Evolutionary conservation across 164 flowering plant genomes (phyloP).

Genomic region (Umbilicus rupestris): DNA sequence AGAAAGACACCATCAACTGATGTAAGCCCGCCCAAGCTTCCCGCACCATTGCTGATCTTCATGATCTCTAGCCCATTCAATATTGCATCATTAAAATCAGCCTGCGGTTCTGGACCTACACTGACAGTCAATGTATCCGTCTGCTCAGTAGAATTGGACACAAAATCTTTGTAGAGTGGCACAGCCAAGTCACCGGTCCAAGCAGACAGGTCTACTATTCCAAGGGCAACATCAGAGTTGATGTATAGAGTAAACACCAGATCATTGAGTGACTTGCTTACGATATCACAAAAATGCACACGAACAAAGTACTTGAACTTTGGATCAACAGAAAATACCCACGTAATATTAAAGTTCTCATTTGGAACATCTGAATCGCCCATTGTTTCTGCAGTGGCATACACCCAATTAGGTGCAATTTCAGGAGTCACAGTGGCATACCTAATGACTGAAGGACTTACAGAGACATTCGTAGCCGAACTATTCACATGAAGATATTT

Average conservation of each 20-base stretch:
- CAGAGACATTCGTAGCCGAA: constrained; percentile 48
- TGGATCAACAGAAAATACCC: constrained; percentile 74
- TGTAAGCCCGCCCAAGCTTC: constrained; percentile 54
- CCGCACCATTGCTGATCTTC: constrained; percentile 70
- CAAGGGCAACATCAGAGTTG: constrained; percentile 41
- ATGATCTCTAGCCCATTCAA: constrained; percentile 85
- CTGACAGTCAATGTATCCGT: constrained; percentile 48
- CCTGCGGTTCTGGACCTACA: constrained; percentile 62
- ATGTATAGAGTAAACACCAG: constrained; percentile 67
- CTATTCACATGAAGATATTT: constrained; percentile 66
- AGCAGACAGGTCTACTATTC: constrained; percentile 54
- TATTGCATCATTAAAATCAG: constrained; percentile 43
- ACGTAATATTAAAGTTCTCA: constrained; percentile 71
- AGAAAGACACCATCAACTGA: constrained; percentile 46
- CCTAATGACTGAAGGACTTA: constrained; percentile 29
- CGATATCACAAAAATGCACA: constrained; percentile 79
- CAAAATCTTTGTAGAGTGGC: constrained; percentile 65
- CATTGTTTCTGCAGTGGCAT: constrained; percentile 75
- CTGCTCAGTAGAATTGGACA: constrained; percentile 40
- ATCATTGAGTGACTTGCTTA: constrained; percentile 42
- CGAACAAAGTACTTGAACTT: constrained; percentile 57
- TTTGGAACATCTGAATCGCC: constrained; percentile 41
- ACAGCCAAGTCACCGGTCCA: constrained; percentile 30
- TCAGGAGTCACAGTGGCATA: constrained; percentile 41
- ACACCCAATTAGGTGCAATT: constrained; percentile 75